These are phyloP conservation scores for Breynia disticha DNA, from an alignment of 441 rosid species.

Conservation along the genomic window DNA sequence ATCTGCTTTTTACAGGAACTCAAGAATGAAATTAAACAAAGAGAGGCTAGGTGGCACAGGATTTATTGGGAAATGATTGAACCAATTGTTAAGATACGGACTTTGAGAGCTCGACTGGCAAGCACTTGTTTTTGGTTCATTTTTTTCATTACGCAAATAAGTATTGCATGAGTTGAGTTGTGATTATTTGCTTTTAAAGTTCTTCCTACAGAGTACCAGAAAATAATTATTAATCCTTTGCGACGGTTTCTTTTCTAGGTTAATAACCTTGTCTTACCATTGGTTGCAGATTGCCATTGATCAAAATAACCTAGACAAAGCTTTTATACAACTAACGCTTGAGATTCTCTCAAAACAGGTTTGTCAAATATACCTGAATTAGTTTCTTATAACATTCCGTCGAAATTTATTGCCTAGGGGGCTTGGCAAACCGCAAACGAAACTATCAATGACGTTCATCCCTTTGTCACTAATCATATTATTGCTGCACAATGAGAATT, in stretches of 20 bases:
- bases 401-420: not conserved
- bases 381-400: not conserved
- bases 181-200: too few species aligned
- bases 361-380: slow-evolving; percentile 1
- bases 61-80: slow-evolving; percentile 86
- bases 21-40: slow-evolving; percentile 74
- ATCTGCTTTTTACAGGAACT: slow-evolving; percentile 38
- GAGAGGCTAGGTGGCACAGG: slow-evolving; percentile 65
- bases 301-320: slow-evolving; percentile 54
- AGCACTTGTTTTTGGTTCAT: slow-evolving; percentile 24
- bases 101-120: slow-evolving; percentile 86
- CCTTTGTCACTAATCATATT: too few species aligned
- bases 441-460: too few species aligned
- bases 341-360: slow-evolving; percentile 89
- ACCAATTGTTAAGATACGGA: slow-evolving; percentile 68
- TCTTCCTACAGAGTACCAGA: too few species aligned
- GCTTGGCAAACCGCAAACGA: not conserved
- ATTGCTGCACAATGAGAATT: too few species aligned
- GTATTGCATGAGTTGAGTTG: not conserved
- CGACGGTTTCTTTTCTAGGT: not conserved
- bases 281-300: slow-evolving; percentile 75
- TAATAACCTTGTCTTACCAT: not conserved
- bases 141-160: slow-evolving; percentile 5
- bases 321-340: slow-evolving; percentile 71
- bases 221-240: too few species aligned